phyloP scores from a whole-genome alignment of 768 basidiomycete species.

The Pisolithus marmoratus region DNA sequence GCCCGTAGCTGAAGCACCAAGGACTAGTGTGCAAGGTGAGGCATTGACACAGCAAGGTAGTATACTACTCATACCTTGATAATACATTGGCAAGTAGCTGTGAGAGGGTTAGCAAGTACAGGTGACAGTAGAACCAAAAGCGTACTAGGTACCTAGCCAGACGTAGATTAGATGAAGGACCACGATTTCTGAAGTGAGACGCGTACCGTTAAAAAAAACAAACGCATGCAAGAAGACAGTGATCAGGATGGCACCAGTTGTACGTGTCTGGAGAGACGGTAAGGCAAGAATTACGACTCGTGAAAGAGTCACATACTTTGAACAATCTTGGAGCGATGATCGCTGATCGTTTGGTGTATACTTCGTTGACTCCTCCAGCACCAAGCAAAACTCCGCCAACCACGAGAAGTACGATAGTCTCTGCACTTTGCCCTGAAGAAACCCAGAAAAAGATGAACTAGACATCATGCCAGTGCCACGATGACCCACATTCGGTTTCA shows the following conservation, averaged over 20 bases:
- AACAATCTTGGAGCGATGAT: constrained; percentile 37
- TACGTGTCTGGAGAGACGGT: constrained; percentile 27
- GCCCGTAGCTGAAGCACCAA: constrained; percentile 32
- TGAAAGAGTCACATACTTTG: constrained; percentile 17
- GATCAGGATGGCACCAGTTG: constrained; percentile 29
- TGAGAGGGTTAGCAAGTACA: constrained; percentile 2
- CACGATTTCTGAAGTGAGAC: background rate
- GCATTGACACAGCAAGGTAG: background rate
- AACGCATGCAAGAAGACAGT: constrained; percentile 30
- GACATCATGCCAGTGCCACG: background rate
- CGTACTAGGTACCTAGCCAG: constrained; percentile 23
- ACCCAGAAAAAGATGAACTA: constrained; percentile 2
- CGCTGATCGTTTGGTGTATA: constrained; percentile 28
- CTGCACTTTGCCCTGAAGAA: constrained; percentile 20
- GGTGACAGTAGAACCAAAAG: background rate
- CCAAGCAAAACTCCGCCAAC: constrained; percentile 29
- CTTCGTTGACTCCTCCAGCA: constrained; percentile 28
- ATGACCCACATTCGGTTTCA: constrained; percentile 25
- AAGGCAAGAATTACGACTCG: background rate
- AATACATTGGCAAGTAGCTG: constrained; percentile 37
- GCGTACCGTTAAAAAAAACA: constrained; percentile 29
- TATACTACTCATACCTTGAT: constrained; percentile 22
- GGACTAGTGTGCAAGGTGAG: constrained; percentile 13
- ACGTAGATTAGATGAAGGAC: background rate
- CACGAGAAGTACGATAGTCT: constrained; percentile 34